Base-by-base conservation (phyloP, 768 basidiomycete genomes). In the Amylocystis lapponica region DNA sequence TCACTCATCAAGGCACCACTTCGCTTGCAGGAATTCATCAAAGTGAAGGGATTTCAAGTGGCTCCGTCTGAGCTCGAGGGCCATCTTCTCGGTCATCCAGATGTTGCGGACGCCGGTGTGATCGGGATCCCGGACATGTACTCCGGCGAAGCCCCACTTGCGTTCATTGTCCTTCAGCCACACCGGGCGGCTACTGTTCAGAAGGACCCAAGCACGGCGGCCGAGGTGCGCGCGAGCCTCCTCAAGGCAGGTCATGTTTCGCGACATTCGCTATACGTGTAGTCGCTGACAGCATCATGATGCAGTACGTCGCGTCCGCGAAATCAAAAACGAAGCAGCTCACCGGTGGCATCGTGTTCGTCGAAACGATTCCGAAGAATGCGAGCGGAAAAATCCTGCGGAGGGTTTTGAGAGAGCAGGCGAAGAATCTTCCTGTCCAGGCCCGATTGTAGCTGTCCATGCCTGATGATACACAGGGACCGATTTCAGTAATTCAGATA, bases 111-210 rank as follows among this genome's bases (percentile, higher is more conserved):
- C 44, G 53, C 36, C 11, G 39, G 47, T 13, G 55, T 54, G 6
- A 77, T 86, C 10, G 74, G 81, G 4, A 54, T 86, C 16, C 70
- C 69, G 1, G 81, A 87, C 53, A 83, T 85, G 13, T 86, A 80
- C 55, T 80, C 73, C 39, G 84, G 86, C 12, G 85, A 89, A 55
- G 50, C 82, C 8, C 85, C 86, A 0, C 53, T 84, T 38, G 85
- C 85, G 6, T 87, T 75, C 54, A 64, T 87, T 16, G 82, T 80
- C 5, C 68, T 78, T n/a, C 61, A 62, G 35, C 49, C 61, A 8
- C 64, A 66, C n/a, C 58, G 66, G 2, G 66, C 68, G 4, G 54
- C 57, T 14, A 63, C 67, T 32, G 51, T 54, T 19, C 61, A 64
- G 23, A 40, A 39, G 23, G 55, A 65, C 22, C 48, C 61, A 3